Conservation (phyloP, 768 basidiomycete species). For the Baorangia bicolor region DNA sequence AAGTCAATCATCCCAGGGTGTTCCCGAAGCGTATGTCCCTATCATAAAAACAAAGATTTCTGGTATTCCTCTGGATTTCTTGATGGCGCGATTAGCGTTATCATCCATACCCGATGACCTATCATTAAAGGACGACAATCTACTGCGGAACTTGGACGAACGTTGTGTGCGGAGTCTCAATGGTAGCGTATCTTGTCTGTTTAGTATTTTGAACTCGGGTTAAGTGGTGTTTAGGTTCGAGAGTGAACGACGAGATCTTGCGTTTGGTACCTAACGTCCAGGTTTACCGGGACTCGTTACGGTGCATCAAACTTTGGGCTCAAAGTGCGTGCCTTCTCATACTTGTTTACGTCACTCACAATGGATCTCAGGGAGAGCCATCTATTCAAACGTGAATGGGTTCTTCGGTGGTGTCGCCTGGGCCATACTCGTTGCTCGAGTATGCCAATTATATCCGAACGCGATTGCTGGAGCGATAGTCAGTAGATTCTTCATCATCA, state of each 20-base stretch:
- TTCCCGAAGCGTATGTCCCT: constrained; percentile 96
- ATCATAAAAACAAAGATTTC: constrained; percentile 89
- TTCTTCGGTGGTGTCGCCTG: constrained; percentile 98
- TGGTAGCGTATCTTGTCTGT: constrained; percentile 43
- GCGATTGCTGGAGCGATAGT: constrained; percentile 94
- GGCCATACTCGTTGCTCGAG: constrained; percentile 98
- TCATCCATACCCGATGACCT: constrained; percentile 91
- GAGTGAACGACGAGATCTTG: constrained; percentile 94
- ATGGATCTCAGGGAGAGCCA: constrained; percentile 70
- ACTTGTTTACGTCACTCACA: constrained; percentile 4
- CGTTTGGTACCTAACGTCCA: constrained; percentile 91
- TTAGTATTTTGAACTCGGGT: constrained; percentile 3
- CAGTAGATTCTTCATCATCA: constrained; percentile 97
- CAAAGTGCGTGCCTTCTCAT: constrained; percentile 60
- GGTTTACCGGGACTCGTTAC: constrained; percentile 90
- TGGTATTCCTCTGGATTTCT: constrained; percentile 91
- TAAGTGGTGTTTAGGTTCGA: constrained; percentile 60
- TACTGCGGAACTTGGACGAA: constrained; percentile 91
- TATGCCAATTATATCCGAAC: constrained; percentile 97
- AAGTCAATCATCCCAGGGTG: constrained; percentile 56
- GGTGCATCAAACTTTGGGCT: constrained; percentile 98
- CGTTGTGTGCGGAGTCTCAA: constrained; percentile 93
- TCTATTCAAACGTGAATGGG: constrained; percentile 97
- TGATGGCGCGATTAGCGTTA: constrained; percentile 86
- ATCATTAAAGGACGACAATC: constrained; percentile 85